Conservation (phyloP, 1,139 yeast genomes). For the Pichia kudriavzevii region DNA sequence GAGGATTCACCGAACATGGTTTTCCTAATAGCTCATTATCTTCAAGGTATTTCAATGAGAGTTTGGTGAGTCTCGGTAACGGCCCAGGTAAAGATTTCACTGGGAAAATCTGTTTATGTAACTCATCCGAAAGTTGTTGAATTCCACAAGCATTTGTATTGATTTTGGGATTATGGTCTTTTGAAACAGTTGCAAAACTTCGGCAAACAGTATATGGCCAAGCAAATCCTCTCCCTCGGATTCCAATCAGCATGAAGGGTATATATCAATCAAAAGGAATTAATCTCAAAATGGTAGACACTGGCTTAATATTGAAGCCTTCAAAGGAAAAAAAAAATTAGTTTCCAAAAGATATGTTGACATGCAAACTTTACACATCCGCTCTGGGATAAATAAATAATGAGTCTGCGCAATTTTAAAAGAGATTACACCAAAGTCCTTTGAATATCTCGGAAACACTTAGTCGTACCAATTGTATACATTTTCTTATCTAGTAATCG, state of each 20-base stretch:
- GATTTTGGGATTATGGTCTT: too few species aligned
- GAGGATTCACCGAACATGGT: slow-evolving; percentile 56
- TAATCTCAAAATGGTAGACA: too few species aligned
- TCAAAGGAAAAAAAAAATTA: too few species aligned
- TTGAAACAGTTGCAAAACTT: background rate
- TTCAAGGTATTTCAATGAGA: slow-evolving; percentile 56
- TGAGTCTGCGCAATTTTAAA: too few species aligned
- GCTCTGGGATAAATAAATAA: background rate
- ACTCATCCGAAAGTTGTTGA: slow-evolving; percentile 56
- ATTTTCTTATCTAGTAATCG: slow-evolving; percentile 1
- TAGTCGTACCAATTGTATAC: slow-evolving; percentile 20
- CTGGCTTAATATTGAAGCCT: too few species aligned
- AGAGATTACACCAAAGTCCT: background rate
- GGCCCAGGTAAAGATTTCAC: slow-evolving; percentile 11
- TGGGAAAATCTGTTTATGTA: slow-evolving; percentile 61
- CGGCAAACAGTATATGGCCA: too few species aligned
- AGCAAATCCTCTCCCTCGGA: too few species aligned
- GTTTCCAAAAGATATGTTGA: too few species aligned
- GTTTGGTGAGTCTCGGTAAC: slow-evolving; percentile 35
- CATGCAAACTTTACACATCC: background rate
- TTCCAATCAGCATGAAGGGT: too few species aligned
- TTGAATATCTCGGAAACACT: background rate
- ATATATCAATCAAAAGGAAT: too few species aligned
- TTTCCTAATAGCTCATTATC: slow-evolving; percentile 71
- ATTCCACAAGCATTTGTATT: slow-evolving; percentile 51